These are phyloP conservation scores for Acanthamoeba royreba DNA, from an alignment of 208 protist genomes.

Conservation along the genomic window DNA sequence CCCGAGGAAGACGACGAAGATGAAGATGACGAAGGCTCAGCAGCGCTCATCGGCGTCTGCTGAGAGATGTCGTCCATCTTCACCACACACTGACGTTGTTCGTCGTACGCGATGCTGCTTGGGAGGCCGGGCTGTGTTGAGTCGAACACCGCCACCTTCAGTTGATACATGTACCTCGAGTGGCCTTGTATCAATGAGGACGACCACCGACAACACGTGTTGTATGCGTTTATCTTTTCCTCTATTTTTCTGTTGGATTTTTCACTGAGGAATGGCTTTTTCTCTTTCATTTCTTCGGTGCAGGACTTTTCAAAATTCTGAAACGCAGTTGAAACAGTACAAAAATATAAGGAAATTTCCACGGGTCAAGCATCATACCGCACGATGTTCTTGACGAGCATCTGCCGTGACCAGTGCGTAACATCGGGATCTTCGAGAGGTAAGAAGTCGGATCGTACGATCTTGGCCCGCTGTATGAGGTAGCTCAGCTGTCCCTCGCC, in stretches of 20 bases:
- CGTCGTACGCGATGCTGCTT: background rate
- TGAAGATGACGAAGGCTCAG: too few relatives aligned
- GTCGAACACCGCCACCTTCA: background rate
- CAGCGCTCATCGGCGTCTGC: too few relatives aligned
- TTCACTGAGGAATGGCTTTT: too few relatives aligned
- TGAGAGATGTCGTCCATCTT: background rate
- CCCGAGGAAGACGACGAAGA: too few relatives aligned
- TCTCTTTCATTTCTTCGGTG: background rate
- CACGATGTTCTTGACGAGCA: constrained; percentile 31
- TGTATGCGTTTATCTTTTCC: too few relatives aligned
- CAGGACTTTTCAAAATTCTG: background rate
- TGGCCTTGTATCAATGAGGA: too few relatives aligned
- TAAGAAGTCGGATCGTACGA: background rate
- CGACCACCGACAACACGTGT: too few relatives aligned
- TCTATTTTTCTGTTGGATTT: too few relatives aligned
- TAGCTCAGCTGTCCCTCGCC: background rate
- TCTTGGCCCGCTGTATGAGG: background rate
- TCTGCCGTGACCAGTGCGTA: constrained; percentile 7
- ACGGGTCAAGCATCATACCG: background rate
- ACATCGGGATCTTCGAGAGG: background rate
- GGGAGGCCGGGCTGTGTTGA: background rate
- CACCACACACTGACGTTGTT: background rate
- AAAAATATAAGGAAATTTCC: background rate
- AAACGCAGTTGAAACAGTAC: background rate
- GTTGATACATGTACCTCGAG: background rate